Evolutionary conservation across 2,329 filamentous ascomycete species (phyloP).

Genomic region (Trichoderma pleuroti): DNA sequence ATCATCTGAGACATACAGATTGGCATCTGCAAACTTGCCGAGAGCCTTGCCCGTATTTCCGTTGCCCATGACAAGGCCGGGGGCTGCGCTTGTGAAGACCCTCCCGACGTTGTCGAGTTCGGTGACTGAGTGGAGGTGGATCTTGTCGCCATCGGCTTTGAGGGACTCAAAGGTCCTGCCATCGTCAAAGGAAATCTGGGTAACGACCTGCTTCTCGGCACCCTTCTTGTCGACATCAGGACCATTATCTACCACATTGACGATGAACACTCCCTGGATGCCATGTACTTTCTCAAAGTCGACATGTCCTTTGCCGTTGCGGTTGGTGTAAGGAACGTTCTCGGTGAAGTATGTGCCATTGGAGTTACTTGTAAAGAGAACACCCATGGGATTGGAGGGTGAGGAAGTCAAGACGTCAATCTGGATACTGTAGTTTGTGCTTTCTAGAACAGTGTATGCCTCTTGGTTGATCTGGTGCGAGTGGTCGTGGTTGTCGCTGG

Average conservation of each 20-base stretch:
- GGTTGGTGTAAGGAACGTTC: constrained; percentile 90
- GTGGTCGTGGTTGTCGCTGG: constrained; percentile 72
- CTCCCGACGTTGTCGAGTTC: constrained; percentile 76
- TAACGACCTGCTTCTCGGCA: constrained; percentile 65
- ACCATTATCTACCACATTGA: constrained; percentile 87
- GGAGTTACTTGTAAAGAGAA: constrained; percentile 92
- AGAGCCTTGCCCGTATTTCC: constrained; percentile 82
- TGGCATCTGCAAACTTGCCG: constrained; percentile 66
- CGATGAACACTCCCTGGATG: constrained; percentile 87
- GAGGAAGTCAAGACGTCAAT: constrained; percentile 79
- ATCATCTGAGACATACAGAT: constrained; percentile 86
- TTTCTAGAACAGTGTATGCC: constrained; percentile 90
- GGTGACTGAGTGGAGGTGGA: constrained; percentile 92
- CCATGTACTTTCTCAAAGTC: constrained; percentile 93
- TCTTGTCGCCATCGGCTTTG: constrained; percentile 61
- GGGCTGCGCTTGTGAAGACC: constrained; percentile 89
- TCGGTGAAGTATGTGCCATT: constrained; percentile 94
- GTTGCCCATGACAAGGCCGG: constrained; percentile 88
- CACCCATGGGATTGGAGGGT: constrained; percentile 70
- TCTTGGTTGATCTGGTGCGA: constrained; percentile 67
- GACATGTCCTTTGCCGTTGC: constrained; percentile 69
- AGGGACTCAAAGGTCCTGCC: constrained; percentile 78
- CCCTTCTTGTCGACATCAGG: constrained; percentile 62
- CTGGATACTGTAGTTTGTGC: constrained; percentile 96
- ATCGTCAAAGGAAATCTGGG: constrained; percentile 91